These are phyloP conservation scores for Hypomyces rosellus DNA, from an alignment of 2,329 filamentous ascomycete genomes.

Conservation along the genomic window DNA sequence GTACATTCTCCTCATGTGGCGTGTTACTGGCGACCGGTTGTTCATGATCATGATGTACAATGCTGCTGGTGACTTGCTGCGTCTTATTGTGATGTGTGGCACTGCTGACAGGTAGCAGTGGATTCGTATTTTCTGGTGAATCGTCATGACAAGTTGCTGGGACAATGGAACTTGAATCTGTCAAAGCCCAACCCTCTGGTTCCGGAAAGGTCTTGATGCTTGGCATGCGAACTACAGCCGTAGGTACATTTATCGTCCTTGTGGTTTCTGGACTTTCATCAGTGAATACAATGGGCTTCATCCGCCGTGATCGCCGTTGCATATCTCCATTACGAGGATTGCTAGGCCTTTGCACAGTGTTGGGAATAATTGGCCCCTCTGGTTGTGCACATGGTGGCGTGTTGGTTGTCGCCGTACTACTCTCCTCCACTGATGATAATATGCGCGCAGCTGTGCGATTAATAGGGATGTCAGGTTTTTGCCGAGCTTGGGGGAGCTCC, in stretches of 20 bases:
- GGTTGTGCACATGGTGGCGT: constrained; percentile 29
- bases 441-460: constrained; percentile 17
- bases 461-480: constrained; percentile 15
- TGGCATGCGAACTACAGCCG: constrained; percentile 16
- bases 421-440: background rate
- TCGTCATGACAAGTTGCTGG: constrained; percentile 17
- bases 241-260: background rate
- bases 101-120: too few species aligned
- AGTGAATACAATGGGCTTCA: constrained; percentile 22
- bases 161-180: constrained; percentile 25
- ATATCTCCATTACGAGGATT: background rate
- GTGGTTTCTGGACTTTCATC: constrained; percentile 15
- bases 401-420: constrained; percentile 3
- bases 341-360: background rate
- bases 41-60: too few species aligned
- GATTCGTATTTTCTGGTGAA: too few species aligned
- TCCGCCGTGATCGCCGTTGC: constrained; percentile 15
- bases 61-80: too few species aligned
- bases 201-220: constrained; percentile 19
- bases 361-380: background rate
- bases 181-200: constrained; percentile 20
- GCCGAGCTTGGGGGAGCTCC: constrained; percentile 25
- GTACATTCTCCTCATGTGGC: too few species aligned
- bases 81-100: too few species aligned
- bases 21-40: too few species aligned